A percentile compares a stretch with the other conserved stretches of the same genome.
Conservation (phyloP, 75 land plant genomes). For the Sequoiadendron giganteum region DNA sequence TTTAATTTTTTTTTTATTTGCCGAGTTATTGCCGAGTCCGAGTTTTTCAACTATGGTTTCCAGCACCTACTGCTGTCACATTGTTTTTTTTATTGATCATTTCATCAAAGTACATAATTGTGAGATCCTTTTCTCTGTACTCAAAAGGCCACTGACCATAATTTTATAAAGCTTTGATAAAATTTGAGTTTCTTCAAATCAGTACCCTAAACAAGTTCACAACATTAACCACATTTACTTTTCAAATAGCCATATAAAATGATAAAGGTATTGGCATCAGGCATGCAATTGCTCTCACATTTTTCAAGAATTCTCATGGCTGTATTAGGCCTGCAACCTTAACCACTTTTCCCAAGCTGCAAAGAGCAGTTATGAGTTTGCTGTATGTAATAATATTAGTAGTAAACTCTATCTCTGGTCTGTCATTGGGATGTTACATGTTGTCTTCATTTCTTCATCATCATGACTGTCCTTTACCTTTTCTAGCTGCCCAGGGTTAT, state of each 20-base stretch:
- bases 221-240: constrained; percentile 36
- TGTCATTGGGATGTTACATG: too few species aligned
- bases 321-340: constrained; percentile 33
- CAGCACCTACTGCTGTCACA: too few species aligned
- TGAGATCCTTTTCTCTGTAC: constrained; percentile 20
- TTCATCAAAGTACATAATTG: constrained; percentile 10
- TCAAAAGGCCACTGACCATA: constrained; percentile 51
- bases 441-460: too few species aligned
- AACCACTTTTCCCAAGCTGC: constrained; percentile 33
- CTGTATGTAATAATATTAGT: constrained; percentile 32
- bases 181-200: constrained; percentile 3
- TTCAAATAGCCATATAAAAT: constrained; percentile 44
- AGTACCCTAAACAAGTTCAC: constrained; percentile 29
- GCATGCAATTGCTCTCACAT: constrained; percentile 27
- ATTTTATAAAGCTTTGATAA: constrained; percentile 32
- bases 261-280: constrained; percentile 28
- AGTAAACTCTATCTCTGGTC: constrained; percentile 38
- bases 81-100: too few species aligned
- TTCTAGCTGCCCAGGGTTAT: too few species aligned
- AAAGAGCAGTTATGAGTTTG: constrained; percentile 43
- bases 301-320: constrained; percentile 29
- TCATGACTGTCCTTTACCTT: too few species aligned
- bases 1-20: too few species aligned
- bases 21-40: too few species aligned
- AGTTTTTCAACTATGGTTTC: too few species aligned